Conservation (phyloP, 176 grass and related monocot genomes). For the Calamus simplicifolius region DNA sequence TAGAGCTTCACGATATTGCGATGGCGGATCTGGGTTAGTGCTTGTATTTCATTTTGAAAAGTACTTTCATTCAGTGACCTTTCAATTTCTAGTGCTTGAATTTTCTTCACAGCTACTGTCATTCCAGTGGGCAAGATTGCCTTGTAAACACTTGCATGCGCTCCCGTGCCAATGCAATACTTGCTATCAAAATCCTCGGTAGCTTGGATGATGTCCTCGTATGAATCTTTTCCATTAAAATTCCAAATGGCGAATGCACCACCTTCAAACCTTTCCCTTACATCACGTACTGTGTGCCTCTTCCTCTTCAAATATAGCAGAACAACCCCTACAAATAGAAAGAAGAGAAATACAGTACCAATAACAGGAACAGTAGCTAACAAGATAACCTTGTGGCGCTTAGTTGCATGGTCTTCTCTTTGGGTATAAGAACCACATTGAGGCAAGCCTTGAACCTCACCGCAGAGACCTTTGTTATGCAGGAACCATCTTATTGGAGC, state of each 20-base stretch:
- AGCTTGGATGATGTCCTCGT: slow-evolving; percentile 13
- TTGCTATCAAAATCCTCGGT: slow-evolving; percentile 17
- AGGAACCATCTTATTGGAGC: slow-evolving; percentile 4
- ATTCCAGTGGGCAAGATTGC: neutral
- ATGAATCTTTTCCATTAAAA: slow-evolving; percentile 16
- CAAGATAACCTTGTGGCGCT: too few species aligned
- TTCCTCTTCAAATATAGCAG: too few species aligned
- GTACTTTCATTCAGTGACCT: neutral
- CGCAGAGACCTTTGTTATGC: slow-evolving; percentile 19
- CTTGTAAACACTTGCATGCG: slow-evolving; percentile 20
- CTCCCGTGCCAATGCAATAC: slow-evolving; percentile 13
- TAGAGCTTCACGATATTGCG: slow-evolving; percentile 18
- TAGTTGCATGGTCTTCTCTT: too few species aligned
- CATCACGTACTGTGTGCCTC: too few species aligned
- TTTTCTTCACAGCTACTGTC: slow-evolving; percentile 14
- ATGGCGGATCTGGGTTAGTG: slow-evolving; percentile 20
- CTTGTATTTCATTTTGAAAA: slow-evolving; percentile 11
- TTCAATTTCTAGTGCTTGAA: neutral
- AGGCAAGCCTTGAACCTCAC: neutral
- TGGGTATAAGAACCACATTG: neutral
- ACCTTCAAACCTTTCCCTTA: neutral
- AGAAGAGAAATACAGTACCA: too few species aligned
- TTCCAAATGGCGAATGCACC: slow-evolving; percentile 8
- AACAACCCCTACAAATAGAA: too few species aligned
- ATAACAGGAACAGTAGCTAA: too few species aligned